Percentiles rank a stretch among this genome's conserved stretches.
phyloP scores from a whole-genome alignment of 768 basidiomycete genomes.

The Russula ochroleuca region DNA sequence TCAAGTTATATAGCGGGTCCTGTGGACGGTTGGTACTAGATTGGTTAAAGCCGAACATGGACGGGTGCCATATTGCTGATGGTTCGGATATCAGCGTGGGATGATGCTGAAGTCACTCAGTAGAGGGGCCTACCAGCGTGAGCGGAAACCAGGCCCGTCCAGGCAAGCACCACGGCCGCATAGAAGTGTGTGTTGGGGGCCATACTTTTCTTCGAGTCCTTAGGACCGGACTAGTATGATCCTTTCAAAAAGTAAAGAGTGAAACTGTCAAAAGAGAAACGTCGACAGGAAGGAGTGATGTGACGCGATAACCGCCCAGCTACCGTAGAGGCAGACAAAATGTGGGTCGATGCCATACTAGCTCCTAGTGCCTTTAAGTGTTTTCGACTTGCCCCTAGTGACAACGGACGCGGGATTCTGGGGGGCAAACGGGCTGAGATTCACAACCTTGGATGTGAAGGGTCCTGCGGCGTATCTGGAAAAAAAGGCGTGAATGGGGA shows the following conservation, averaged over 20 bases:
- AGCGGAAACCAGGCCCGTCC: slow-evolving; percentile 7
- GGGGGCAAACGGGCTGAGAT: background rate
- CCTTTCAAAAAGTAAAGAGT: background rate
- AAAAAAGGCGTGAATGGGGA: background rate
- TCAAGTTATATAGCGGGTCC: slow-evolving; percentile 34
- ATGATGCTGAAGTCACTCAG: background rate
- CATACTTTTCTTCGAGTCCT: background rate
- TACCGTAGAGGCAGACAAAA: background rate
- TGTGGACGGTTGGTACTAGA: slow-evolving; percentile 38
- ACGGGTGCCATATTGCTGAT: slow-evolving; percentile 34
- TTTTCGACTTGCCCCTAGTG: background rate
- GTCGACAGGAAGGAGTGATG: background rate
- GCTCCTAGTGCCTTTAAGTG: background rate
- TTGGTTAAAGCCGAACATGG: slow-evolving; percentile 42
- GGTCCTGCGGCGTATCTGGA: background rate
- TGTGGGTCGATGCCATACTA: background rate
- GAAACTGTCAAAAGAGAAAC: slow-evolving; percentile 6
- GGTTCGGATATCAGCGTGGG: background rate
- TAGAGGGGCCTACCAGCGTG: slow-evolving; percentile 1
- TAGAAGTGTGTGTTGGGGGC: background rate
- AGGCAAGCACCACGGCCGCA: background rate
- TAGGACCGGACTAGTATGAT: no score
- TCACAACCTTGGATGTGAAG: background rate
- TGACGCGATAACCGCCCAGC: background rate
- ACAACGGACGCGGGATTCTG: background rate